Base-by-base conservation (phyloP, 2,329 filamentous ascomycete species). In the Tothia fuscella region DNA sequence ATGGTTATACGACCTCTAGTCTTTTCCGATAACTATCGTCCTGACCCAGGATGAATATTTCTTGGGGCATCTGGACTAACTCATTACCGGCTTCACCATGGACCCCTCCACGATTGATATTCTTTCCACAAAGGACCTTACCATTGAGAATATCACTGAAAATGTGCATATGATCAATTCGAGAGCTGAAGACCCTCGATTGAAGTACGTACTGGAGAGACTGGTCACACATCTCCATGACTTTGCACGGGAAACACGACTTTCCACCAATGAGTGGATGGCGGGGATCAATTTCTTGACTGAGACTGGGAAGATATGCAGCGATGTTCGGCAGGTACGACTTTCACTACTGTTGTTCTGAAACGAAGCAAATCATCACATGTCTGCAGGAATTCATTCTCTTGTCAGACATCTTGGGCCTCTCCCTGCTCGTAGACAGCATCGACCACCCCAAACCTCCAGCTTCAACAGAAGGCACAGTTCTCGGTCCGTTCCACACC, bases 381-480 rank as follows among this genome's bases (percentile, higher is more conserved):
- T 9, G 28, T 28, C 30, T 28, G 6, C 49, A 78, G 71, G 81
- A 86, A 68, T 87, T 83, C 66, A 88, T 89, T 59, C 75, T 88
- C 29, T 76, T 89, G 48, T 84, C 79, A 50, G 84, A 89, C 61
- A 71, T 86, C 32, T 71, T 89, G 17, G 84, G 83, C 28, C 74
- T 91, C 29, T 87, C 81, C 16, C 72, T 88, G 45, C 74, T 91
- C 3, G 78, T 89, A 50, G 83, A 89, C 64, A 75, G 71, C 51
- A 88, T 91, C 65, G 81, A 87, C 65, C 82, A 89, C 62, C 84
- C 84, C 20, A 89, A 87, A 57, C 82, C 81, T 0, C 56, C 74
- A 0, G 58, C 65, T 33, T 71, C 70, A 21, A 91, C 84, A 21
- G 82, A 89, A 59, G 82, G 83, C 44, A 85, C 82, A 1, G 81